Base-by-base conservation (phyloP, 495 filamentous ascomycete genomes). In the Extremus antarcticus region DNA sequence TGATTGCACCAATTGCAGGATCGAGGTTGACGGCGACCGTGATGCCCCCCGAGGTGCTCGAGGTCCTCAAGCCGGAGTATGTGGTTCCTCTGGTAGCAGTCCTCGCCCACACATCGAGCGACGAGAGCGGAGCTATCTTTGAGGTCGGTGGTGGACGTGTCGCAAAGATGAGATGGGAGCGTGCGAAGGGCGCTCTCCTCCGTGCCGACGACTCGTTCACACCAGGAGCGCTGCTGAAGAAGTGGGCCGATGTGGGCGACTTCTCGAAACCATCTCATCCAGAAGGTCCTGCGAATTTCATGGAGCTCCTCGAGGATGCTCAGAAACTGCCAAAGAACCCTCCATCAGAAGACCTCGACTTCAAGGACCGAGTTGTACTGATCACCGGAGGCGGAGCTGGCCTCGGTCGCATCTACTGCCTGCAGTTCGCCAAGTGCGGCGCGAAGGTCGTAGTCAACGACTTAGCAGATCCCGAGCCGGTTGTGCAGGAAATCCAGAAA, bases 21-120 rank as follows among this genome's bases (percentile, higher is more conserved):
- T 88, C 83, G 73, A 85, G 92, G 67, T 95, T 98, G 94, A 98
- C 92, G 38, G 82, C 92, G 67, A 98, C 92, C 41, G 77, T 98
- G 51, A 97, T 98, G 94, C 94, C 92, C 46, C 90, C 87, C 1
- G 94, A 98, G 62, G 77, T 96, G 20, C 76, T 98, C 48, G 82
- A 87, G 53, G 83, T 82, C 66, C 78, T 98, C 54, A 90, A 88
- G 78, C 92, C 92, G 43, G 90, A 95, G 52, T 96, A 90, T 90
- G 82, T 98, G 55, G 88, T 97, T 46, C 92, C 92, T 17, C 77
- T 97, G 35, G 92, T 98, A 20, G 94, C 92, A 45, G 80, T 86
- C 50, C 77, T 98, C 43, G 85, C 84, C 11, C 92, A 97, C 78
- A 83, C 87, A 59, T 89, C 83, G 63, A 95, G 95, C 74, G 74